These are phyloP conservation scores for Alternaria sp. DNA, from an alignment of 2,329 filamentous ascomycete genomes.

Conservation along the genomic window DNA sequence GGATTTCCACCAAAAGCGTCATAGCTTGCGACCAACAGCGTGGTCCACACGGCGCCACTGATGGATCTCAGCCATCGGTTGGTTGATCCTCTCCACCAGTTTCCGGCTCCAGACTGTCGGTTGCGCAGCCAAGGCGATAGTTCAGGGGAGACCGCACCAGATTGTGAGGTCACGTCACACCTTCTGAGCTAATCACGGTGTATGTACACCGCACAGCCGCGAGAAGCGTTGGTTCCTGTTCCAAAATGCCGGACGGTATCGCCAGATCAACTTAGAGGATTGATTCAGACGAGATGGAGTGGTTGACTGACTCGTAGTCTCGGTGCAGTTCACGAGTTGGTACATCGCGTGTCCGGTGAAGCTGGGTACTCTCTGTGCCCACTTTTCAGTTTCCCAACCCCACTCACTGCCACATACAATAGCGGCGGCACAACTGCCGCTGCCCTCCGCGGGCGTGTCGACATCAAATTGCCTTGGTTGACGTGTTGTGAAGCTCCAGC, in stretches of 20 bases:
- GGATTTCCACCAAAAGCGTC: slow-evolving; percentile 22
- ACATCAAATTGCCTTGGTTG: background rate
- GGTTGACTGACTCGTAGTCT: slow-evolving; percentile 13
- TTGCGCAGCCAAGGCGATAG: slow-evolving; percentile 19
- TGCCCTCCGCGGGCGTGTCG: background rate
- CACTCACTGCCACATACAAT: background rate
- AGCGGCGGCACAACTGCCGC: background rate
- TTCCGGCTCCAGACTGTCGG: slow-evolving; percentile 43
- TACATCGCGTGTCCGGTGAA: background rate
- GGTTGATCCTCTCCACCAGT: slow-evolving; percentile 30
- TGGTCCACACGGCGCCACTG: slow-evolving; percentile 33
- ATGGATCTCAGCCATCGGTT: slow-evolving; percentile 36
- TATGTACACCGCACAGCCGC: slow-evolving; percentile 12
- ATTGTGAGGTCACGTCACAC: slow-evolving; percentile 24
- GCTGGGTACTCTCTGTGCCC: background rate
- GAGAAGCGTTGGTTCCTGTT: slow-evolving; percentile 22
- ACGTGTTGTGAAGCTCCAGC: background rate
- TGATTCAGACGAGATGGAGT: slow-evolving; percentile 13
- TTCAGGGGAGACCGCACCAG: slow-evolving; percentile 9
- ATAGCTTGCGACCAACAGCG: slow-evolving; percentile 37
- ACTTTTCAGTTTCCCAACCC: background rate
- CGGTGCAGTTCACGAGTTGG: background rate
- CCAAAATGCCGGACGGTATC: slow-evolving; percentile 16
- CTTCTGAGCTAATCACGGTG: slow-evolving; percentile 19
- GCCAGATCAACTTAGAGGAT: slow-evolving; percentile 17